phyloP scores from a whole-genome alignment of 176 grass and related monocot genomes.

The Hordeum marinum region DNA sequence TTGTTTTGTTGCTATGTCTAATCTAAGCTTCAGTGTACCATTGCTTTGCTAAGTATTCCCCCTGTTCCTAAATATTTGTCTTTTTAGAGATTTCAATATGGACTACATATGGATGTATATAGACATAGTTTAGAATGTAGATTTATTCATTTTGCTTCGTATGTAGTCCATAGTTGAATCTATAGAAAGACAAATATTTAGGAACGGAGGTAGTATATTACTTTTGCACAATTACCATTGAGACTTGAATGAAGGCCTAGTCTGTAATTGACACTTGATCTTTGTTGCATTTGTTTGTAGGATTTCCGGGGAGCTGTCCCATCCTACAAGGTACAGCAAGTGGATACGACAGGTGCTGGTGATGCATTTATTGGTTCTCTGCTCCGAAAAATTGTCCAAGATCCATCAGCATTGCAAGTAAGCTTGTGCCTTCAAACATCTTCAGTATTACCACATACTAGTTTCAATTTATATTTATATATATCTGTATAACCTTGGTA shows the following conservation, averaged over 20 bases:
- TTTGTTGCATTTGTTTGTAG: slow-evolving; percentile 30
- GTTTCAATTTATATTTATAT: not conserved
- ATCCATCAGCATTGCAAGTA: slow-evolving; percentile 76
- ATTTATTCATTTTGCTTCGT: too few relatives aligned
- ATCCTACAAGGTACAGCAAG: slow-evolving; percentile 69
- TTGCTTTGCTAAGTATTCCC: not conserved
- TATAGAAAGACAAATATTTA: too few relatives aligned
- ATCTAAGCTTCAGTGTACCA: not conserved
- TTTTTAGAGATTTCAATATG: too few relatives aligned
- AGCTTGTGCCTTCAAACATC: not conserved
- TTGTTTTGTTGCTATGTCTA: not conserved
- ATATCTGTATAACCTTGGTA: not conserved
- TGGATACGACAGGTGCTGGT: slow-evolving; percentile 89
- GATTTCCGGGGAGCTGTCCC: slow-evolving; percentile 67
- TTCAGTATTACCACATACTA: not conserved
- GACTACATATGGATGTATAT: too few relatives aligned
- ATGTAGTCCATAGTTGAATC: too few relatives aligned
- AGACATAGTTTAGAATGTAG: too few relatives aligned
- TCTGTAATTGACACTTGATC: not conserved
- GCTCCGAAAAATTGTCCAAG: slow-evolving; percentile 58
- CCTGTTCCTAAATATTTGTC: too few relatives aligned
- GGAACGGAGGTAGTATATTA: not conserved
- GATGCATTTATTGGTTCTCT: slow-evolving; percentile 84
- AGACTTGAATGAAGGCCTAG: not conserved
- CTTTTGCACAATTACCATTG: not conserved